phyloP scores from a whole-genome alignment of 2,329 filamentous ascomycete species.

The Helminthosporium solani region DNA sequence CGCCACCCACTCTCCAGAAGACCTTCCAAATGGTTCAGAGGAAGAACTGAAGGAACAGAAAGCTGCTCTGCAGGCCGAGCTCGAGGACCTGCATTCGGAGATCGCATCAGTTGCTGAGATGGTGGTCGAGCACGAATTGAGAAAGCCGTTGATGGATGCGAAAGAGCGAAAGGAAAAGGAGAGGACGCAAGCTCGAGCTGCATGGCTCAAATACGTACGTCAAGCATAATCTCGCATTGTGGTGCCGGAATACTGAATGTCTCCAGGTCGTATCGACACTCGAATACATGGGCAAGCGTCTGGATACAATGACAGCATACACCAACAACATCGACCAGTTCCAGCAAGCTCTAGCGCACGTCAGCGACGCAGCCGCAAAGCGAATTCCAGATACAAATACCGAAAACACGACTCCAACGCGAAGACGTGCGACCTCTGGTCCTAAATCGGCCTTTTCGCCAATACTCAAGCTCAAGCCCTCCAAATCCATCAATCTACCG shows the following conservation, averaged over 20 bases:
- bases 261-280: slow-evolving; percentile 42
- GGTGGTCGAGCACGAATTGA: slow-evolving; percentile 67
- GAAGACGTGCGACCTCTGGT: slow-evolving; percentile 25
- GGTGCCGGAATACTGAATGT: background rate
- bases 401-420: slow-evolving; percentile 16
- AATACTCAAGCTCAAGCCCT: slow-evolving; percentile 31
- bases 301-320: slow-evolving; percentile 28
- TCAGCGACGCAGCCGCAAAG: slow-evolving; percentile 26
- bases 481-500: slow-evolving; percentile 31
- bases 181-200: slow-evolving; percentile 34
- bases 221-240: background rate
- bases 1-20: slow-evolving; percentile 5
- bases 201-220: slow-evolving; percentile 48
- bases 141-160: slow-evolving; percentile 58
- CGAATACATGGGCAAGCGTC: slow-evolving; percentile 44
- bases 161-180: slow-evolving; percentile 41
- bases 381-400: slow-evolving; percentile 22
- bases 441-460: slow-evolving; percentile 27
- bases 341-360: slow-evolving; percentile 33
- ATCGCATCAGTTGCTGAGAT: slow-evolving; percentile 70
- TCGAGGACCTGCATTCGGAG: slow-evolving; percentile 69
- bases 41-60: slow-evolving; percentile 55
- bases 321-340: slow-evolving; percentile 30
- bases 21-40: slow-evolving; percentile 14
- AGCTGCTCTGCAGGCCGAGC: slow-evolving; percentile 59